phyloP scores from a whole-genome alignment of 441 rosid species.

The Gossypium schwendimanii region DNA sequence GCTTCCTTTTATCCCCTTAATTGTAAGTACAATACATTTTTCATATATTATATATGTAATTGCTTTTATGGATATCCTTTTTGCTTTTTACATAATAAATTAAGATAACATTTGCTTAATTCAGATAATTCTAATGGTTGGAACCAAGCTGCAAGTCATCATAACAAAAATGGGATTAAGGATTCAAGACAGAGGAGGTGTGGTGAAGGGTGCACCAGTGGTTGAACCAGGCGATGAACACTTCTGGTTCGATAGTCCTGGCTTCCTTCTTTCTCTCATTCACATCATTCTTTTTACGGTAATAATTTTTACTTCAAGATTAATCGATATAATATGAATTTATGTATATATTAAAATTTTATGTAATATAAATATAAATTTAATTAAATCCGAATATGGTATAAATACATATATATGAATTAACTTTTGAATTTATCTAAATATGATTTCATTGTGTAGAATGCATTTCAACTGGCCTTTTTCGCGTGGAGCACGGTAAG shows the following conservation, averaged over 20 bases:
- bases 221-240: slow-evolving; percentile 83
- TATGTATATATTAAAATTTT: too few species aligned
- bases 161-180: slow-evolving; percentile 77
- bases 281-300: slow-evolving; percentile 86
- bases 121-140: slow-evolving; percentile 62
- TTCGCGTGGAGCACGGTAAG: slow-evolving; percentile 67
- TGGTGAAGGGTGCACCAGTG: slow-evolving; percentile 79
- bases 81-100: too few species aligned
- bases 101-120: background rate
- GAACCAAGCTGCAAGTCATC: slow-evolving; percentile 74
- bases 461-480: slow-evolving; percentile 85
- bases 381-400: too few species aligned
- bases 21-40: slow-evolving; percentile 43
- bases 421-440: too few species aligned
- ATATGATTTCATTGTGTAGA: slow-evolving; percentile 28
- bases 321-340: too few species aligned
- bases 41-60: too few species aligned
- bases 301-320: background rate
- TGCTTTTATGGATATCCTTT: too few species aligned
- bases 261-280: slow-evolving; percentile 69
- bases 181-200: slow-evolving; percentile 77
- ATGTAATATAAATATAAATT: too few species aligned
- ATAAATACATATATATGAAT: too few species aligned
- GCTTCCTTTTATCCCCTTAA: slow-evolving; percentile 72
- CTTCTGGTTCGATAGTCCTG: slow-evolving; percentile 90